Evolutionary conservation across 441 rosid species (phyloP).

Genomic region (Omphalea diandra): DNA sequence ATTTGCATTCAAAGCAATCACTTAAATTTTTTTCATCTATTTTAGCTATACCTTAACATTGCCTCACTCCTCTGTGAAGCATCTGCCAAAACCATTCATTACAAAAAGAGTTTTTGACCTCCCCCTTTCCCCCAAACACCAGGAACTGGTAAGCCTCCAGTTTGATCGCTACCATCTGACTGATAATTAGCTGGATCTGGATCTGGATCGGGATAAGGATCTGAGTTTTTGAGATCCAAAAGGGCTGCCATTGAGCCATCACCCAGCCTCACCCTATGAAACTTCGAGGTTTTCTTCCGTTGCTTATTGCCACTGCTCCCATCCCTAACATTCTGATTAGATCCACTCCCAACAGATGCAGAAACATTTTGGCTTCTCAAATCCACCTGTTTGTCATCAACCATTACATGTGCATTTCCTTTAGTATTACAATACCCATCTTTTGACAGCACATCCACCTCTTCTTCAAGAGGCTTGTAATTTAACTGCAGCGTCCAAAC

Average conservation of each 20-base stretch:
- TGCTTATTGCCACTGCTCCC: conserved; percentile 51
- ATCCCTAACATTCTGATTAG: conserved; percentile 30
- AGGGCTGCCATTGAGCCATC: conserved; percentile 72
- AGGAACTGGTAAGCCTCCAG: conserved; percentile 45
- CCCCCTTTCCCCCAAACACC: conserved; percentile 83
- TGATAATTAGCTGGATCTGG: conserved; percentile 24
- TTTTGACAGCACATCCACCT: conserved; percentile 51
- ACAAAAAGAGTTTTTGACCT: conserved; percentile 54
- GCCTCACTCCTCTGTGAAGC: conserved; percentile 4
- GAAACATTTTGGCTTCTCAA: conserved; percentile 27
- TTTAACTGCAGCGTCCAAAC: conserved; percentile 58
- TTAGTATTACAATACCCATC: conserved; percentile 57
- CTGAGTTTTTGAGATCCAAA: conserved; percentile 42
- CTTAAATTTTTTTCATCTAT: background rate
- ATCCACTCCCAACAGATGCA: conserved; percentile 28
- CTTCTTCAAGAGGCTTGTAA: conserved; percentile 44
- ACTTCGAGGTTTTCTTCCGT: conserved; percentile 75
- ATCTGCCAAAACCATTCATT: conserved; percentile 1
- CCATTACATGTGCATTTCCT: conserved; percentile 38
- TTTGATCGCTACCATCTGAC: conserved; percentile 26
- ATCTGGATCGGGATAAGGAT: conserved; percentile 40
- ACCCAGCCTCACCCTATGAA: conserved; percentile 70
- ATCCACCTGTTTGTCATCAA: conserved; percentile 33
- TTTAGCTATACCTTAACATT: background rate
- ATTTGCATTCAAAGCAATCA: background rate